phyloP scores from a whole-genome alignment of 441 rosid genomes.

The Syzygium syzygioides region DNA sequence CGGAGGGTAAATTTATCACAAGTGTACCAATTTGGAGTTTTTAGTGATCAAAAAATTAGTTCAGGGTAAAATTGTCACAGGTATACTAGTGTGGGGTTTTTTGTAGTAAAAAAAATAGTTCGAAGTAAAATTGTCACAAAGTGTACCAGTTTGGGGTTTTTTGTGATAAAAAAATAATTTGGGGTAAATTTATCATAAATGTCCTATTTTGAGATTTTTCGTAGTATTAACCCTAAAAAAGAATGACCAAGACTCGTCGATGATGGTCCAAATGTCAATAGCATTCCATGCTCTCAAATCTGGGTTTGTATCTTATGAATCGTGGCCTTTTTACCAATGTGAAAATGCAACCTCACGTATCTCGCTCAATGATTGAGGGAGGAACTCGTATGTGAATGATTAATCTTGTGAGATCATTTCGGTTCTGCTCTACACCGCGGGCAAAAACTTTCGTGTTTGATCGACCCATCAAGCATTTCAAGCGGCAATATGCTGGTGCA shows the following conservation, averaged over 20 bases:
- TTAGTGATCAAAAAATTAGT: too few relatives aligned
- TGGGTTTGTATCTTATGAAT: background rate
- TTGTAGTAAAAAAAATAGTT: too few relatives aligned
- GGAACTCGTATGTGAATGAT: background rate
- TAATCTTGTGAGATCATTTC: background rate
- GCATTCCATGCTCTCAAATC: background rate
- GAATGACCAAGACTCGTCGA: background rate
- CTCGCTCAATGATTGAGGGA: background rate
- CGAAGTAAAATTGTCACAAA: too few relatives aligned
- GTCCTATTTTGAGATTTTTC: too few relatives aligned
- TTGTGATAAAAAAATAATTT: too few relatives aligned
- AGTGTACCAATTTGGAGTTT: too few relatives aligned
- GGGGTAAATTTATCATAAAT: too few relatives aligned
- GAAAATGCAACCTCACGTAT: background rate
- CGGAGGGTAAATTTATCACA: too few relatives aligned
- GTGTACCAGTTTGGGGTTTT: too few relatives aligned
- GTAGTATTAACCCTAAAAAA: background rate
- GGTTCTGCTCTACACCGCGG: background rate
- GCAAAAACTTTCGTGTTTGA: background rate
- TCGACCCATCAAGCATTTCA: background rate
- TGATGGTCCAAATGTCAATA: background rate
- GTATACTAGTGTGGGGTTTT: too few relatives aligned
- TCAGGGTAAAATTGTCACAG: too few relatives aligned
- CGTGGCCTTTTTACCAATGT: background rate
- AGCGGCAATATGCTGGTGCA: fast-evolving